phyloP scores from a whole-genome alignment of 2,329 filamentous ascomycete species.

The Colletotrichum destructivum region DNA sequence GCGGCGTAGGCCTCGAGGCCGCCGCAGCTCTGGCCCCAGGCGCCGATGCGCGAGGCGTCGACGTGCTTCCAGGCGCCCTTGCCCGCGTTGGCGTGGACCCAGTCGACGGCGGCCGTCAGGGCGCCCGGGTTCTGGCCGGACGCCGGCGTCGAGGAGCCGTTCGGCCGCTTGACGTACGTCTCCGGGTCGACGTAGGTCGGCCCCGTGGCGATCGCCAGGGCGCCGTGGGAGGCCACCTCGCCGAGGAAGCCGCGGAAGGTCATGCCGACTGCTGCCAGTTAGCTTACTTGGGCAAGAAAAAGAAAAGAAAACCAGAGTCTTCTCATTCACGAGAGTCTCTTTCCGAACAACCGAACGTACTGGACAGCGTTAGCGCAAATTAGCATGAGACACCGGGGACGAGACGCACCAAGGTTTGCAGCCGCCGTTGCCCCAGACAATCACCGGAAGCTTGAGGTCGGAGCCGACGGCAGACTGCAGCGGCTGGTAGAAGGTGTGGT shows the following conservation, averaged over 20 bases:
- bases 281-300: neutral
- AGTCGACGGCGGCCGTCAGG: conserved; percentile 28
- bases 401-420: conserved; percentile 21
- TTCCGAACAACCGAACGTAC: conserved; percentile 4
- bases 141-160: neutral
- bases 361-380: neutral
- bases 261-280: conserved; percentile 5
- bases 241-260: conserved; percentile 18
- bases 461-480: conserved; percentile 8
- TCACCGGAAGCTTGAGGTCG: conserved; percentile 20
- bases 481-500: conserved; percentile 29
- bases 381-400: neutral
- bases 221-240: conserved; percentile 23
- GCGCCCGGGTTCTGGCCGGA: conserved; percentile 24
- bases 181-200: conserved; percentile 20
- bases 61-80: conserved; percentile 30
- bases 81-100: conserved; percentile 26
- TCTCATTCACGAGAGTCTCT: too few relatives aligned
- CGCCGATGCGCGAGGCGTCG: conserved; percentile 32
- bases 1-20: conserved; percentile 28
- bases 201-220: conserved; percentile 4
- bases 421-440: conserved; percentile 34
- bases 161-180: neutral
- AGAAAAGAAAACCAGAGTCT: too few relatives aligned
- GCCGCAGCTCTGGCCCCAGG: conserved; percentile 33